phyloP scores from a whole-genome alignment of 2,329 filamentous ascomycete species.

The Colletotrichum lindemuthianum region DNA sequence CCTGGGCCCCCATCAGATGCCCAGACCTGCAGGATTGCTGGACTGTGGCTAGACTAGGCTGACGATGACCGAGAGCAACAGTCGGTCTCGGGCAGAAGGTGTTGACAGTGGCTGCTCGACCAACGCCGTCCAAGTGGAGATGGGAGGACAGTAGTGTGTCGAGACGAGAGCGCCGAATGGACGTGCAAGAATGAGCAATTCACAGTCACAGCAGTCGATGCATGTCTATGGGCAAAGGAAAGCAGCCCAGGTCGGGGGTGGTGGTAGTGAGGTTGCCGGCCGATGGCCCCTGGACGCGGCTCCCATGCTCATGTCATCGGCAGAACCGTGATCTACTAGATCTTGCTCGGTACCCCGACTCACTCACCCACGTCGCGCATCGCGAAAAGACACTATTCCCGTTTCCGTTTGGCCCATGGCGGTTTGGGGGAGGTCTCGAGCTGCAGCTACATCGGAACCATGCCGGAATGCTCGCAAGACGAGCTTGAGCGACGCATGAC shows the following conservation, averaged over 20 bases:
- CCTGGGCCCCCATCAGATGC: constrained; percentile 4
- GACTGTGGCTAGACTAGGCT: constrained; percentile 30
- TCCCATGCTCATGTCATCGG: constrained; percentile 21
- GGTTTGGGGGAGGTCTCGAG: constrained; percentile 1
- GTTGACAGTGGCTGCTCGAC: constrained; percentile 29
- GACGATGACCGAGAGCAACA: constrained; percentile 9
- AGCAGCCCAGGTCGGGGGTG: constrained; percentile 17
- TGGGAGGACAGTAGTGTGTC: constrained; percentile 19
- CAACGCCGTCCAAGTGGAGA: constrained; percentile 26
- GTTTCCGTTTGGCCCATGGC: constrained; percentile 24
- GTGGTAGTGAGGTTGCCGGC: constrained; percentile 4
- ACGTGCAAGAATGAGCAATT: constrained; percentile 19
- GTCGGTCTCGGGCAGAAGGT: constrained; percentile 29
- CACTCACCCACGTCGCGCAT: constrained; percentile 25
- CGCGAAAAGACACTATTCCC: constrained; percentile 26
- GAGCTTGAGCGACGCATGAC: neutral
- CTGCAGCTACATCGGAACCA: constrained; percentile 1
- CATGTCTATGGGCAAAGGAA: neutral
- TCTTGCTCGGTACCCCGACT: constrained; percentile 13
- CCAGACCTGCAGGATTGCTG: constrained; percentile 19
- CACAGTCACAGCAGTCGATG: constrained; percentile 13
- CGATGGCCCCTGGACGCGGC: constrained; percentile 13
- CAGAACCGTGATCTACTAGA: constrained; percentile 24
- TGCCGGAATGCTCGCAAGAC: constrained; percentile 11
- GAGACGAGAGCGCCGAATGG: constrained; percentile 10